Base-by-base conservation (phyloP, 2,329 filamentous ascomycete species). In the Fusarium sp. region DNA sequence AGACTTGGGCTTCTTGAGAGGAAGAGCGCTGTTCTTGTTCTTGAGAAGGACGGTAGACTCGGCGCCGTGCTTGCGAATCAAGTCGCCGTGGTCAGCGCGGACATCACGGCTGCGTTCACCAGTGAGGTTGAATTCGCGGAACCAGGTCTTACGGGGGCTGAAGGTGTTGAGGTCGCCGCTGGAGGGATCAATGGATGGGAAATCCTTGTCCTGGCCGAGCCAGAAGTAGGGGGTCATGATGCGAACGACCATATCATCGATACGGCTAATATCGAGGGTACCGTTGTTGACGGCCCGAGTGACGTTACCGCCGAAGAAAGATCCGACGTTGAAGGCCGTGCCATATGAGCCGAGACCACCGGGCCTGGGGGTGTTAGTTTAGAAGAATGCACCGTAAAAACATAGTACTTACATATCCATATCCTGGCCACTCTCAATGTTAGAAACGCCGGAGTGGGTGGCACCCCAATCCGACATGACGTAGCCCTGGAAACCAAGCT, bases 401-500 rank as follows among this genome's bases (percentile, higher is more conserved):
- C 2, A n/a, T 5, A n/a, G 22, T 14, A 44, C 42, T 26, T 26
- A 44, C 84, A 88, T 87, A 45, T 83, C 77, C 80, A 86, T 83
- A 52, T 87, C 93, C n/a, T 95, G 83, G 47, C 93, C 93, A 22
- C 92, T 91, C 43, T 89, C 83, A 7, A 92, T 90, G 40, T 85
- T 87, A 21, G 88, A 82, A 13, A 87, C 89, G 65, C 91, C 91
- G 4, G 89, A 83, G 74, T 94, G 91, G 74, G 94, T 91, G 3
- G 91, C 93, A 72, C 87, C 83, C 91, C 92, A 96, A 77, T 97
- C 93, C 14, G 87, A 89, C 87, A 93, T 89, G 62, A 95, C 87
- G 73, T 93, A 93, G 0, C 92, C 92, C 72, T 94, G 91, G 81
- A 95, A 95, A 43, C 92, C 92, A 0, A 95, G 84, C 79, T 96